A percentile compares a stretch with the other conserved stretches of the same genome.
Evolutionary conservation across 2,329 filamentous ascomycete species (phyloP).

Genomic region (Verticillium nonalfalfae): DNA sequence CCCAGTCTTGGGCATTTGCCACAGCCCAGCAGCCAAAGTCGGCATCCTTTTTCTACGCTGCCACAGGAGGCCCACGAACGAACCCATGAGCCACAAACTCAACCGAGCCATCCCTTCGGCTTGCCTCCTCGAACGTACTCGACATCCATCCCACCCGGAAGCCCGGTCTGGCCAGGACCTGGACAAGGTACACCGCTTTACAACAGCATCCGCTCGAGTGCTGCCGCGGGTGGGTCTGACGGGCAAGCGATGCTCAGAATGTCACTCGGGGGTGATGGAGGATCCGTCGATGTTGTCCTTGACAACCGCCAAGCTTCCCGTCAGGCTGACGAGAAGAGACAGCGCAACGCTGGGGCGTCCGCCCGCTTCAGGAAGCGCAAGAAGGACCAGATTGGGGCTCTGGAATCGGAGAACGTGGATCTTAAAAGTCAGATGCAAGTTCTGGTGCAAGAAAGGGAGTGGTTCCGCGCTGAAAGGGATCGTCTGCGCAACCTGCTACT

Average conservation of each 20-base stretch:
- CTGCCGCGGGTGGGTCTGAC: conserved; percentile 4
- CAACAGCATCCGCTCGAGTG: conserved; percentile 9
- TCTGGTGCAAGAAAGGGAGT: conserved; percentile 59
- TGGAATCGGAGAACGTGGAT: conserved; percentile 65
- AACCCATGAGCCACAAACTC: conserved; percentile 4
- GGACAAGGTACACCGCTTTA: conserved; percentile 18
- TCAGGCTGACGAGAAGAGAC: conserved; percentile 77
- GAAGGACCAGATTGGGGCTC: conserved; percentile 70
- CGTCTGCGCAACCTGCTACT: conserved; percentile 61
- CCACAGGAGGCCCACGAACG: conserved; percentile 5
- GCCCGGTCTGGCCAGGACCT: conserved; percentile 15
- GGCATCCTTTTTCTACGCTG: conserved; percentile 6
- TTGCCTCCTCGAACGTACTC: conserved; percentile 2
- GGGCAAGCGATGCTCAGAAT: conserved; percentile 13
- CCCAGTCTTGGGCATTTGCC: conserved; percentile 20
- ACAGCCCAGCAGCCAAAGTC: background rate
- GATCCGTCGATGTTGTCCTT: conserved; percentile 49
- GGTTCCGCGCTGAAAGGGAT: conserved; percentile 67
- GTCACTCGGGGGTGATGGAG: conserved; percentile 27
- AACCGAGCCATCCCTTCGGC: conserved; percentile 1
- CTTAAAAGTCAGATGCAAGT: conserved; percentile 47
- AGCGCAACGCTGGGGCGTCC: conserved; percentile 79
- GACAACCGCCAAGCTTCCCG: conserved; percentile 78
- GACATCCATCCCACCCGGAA: conserved; percentile 8
- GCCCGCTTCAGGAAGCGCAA: conserved; percentile 74